Evolutionary conservation across 2,329 filamentous ascomycete species (phyloP), one percentile per base, ranked within the genome.

Genomic region (Pleurostoma richardsiae): DNA sequence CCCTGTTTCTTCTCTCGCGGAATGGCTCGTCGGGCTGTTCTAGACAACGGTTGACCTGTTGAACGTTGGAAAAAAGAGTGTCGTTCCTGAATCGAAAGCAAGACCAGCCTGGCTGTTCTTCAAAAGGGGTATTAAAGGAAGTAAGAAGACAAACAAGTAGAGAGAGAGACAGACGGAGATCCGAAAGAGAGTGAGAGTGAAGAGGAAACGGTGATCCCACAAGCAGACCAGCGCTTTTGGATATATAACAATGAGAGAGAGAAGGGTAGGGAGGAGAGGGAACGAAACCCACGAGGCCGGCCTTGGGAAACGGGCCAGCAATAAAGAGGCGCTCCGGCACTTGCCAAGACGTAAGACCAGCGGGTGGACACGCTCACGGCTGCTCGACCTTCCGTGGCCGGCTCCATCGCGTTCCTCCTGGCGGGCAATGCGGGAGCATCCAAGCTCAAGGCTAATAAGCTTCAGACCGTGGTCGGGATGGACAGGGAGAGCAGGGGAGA

Each of bases 181-280:
- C 39, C 29, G 39, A 31, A 27, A 47, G 47, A 48, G 57, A 62
- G 63, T 53, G 57, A 64, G 53, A 61, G 59, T 65, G 56, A 50
- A 19, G 58, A 59, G 55, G 56, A 56, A 56, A 54, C 58, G 59
- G 61, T 60, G 61, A 64, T 66, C 61, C 61, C 57, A 55, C 55
- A 50, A 74, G 71, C 72, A 73, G 70, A 73, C 72, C 72, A 72
- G 72, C 66, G 72, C 72, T 75, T 73, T 64, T 60, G 56, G 52
- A 59, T 56, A 55, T 52, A 53, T 60, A 59, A 46, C 46, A 47
- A 53, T 46, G 45, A 43, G 47, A 48, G 43, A 49, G 40, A 30
- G 40, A 33, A 48, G 43, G 43, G 40, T 43, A 47, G 31, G 41
- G 47, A 42, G 30, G 46, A 40, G 38, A 45, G 48, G 43, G 41